A percentile compares a stretch with the other conserved stretches of the same genome.
phyloP scores from a whole-genome alignment of 257 asterid species.

The Knoxia roxburghii region DNA sequence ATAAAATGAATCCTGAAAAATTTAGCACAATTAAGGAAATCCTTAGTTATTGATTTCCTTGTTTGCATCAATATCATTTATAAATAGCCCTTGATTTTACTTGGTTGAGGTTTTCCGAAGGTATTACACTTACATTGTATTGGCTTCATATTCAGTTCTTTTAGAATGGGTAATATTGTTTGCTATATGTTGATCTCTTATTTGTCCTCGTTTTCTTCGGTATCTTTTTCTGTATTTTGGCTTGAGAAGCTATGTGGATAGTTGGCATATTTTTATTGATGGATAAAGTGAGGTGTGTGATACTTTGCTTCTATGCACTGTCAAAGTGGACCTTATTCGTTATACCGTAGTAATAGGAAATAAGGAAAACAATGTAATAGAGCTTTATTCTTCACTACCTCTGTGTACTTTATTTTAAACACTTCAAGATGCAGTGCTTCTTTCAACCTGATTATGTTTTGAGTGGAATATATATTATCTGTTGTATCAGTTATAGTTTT shows the following conservation, averaged over 20 bases:
- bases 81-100: neutral
- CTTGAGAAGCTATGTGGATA: neutral
- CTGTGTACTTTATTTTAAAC: neutral
- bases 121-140: neutral
- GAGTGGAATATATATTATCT: neutral
- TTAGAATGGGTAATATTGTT: neutral
- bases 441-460: neutral
- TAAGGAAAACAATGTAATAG: neutral
- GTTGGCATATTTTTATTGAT: neutral
- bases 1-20: too few relatives aligned
- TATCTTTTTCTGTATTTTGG: neutral
- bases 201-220: neutral
- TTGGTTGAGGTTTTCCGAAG: neutral
- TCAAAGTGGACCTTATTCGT: neutral
- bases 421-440: neutral
- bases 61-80: too few relatives aligned
- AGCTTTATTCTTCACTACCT: neutral
- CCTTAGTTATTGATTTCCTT: too few relatives aligned
- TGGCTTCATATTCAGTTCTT: neutral
- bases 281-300: neutral
- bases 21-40: too few relatives aligned
- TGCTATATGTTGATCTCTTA: neutral
- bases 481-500: neutral
- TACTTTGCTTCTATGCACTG: neutral
- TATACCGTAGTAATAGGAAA: neutral